These are phyloP conservation scores for Eucalyptus melliodora DNA, from an alignment of 345 rosid genomes.

Conservation along the genomic window DNA sequence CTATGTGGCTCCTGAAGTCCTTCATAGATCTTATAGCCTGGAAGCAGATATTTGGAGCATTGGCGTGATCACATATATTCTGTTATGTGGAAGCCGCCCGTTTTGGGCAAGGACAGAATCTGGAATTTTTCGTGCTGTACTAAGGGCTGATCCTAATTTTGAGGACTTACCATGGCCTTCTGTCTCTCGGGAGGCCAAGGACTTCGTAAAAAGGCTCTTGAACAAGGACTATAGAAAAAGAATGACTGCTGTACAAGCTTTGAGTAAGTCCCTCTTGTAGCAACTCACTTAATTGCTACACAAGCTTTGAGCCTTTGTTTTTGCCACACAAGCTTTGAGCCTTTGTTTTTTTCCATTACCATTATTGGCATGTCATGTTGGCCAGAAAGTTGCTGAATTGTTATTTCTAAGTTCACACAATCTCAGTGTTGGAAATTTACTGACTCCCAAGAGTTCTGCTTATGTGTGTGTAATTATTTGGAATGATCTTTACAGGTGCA, in stretches of 20 bases:
- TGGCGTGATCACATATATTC: slow-evolving; percentile 82
- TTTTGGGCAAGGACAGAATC: slow-evolving; percentile 96
- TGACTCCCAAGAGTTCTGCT: not conserved
- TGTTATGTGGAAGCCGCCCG: slow-evolving; percentile 96
- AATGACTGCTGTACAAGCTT: slow-evolving; percentile 92
- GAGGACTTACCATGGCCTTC: slow-evolving; percentile 93
- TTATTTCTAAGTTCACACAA: not conserved
- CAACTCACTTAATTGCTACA: not conserved
- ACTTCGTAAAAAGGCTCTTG: slow-evolving; percentile 79
- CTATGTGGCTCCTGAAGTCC: slow-evolving; percentile 98
- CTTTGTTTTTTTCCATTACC: not conserved
- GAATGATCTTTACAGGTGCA: not conserved
- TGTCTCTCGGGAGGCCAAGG: slow-evolving; percentile 71
- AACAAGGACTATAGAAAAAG: slow-evolving; percentile 95
- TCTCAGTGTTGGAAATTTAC: not conserved
- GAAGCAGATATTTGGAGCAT: slow-evolving; percentile 99
- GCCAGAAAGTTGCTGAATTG: not conserved
- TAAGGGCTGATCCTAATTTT: slow-evolving; percentile 77
- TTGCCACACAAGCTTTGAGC: not conserved
- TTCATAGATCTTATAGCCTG: slow-evolving; percentile 80
- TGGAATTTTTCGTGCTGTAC: slow-evolving; percentile 87
- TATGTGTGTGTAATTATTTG: not conserved
- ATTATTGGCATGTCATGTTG: not conserved
- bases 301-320: not conserved
- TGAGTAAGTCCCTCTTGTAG: slow-evolving; percentile 34